phyloP scores from a whole-genome alignment of 2,329 filamentous ascomycete species.

The Colletotrichum cereale region DNA sequence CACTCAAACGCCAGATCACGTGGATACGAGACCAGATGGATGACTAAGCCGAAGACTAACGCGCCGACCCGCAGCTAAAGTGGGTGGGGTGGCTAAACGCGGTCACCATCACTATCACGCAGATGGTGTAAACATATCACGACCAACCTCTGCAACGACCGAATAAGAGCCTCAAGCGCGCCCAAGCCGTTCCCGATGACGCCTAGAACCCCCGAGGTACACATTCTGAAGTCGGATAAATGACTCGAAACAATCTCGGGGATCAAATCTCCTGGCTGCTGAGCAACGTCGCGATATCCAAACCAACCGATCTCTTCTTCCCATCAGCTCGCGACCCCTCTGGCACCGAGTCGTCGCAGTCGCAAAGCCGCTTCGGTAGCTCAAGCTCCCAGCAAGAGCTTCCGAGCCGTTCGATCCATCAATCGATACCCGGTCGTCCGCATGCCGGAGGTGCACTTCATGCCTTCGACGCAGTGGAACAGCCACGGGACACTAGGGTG shows the following conservation, averaged over 20 bases:
- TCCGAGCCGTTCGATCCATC: not conserved
- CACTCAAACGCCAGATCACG: conserved; percentile 36
- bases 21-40: conserved; percentile 17
- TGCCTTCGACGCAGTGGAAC: conserved; percentile 24
- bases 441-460: conserved; percentile 18
- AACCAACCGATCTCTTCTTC: conserved; percentile 54
- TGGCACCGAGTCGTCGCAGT: conserved; percentile 38
- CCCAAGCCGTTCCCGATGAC: conserved; percentile 32
- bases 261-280: conserved; percentile 71
- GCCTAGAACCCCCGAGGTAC: conserved; percentile 11
- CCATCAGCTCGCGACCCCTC: conserved; percentile 49
- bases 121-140: conserved; percentile 29
- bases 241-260: conserved; percentile 72
- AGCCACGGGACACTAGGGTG: conserved; percentile 29
- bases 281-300: conserved; percentile 58
- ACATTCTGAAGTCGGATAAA: conserved; percentile 57
- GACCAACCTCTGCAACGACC: conserved; percentile 25
- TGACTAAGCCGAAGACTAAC: conserved; percentile 32
- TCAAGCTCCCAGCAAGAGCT: conserved; percentile 30
- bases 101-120: conserved; percentile 6
- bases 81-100: conserved; percentile 35
- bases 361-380: conserved; percentile 26
- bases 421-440: not conserved
- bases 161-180: conserved; percentile 14
- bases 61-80: conserved; percentile 38